Evolutionary conservation across 768 basidiomycete species (phyloP), one percentile per base, ranked within the genome.

Genomic region (Cubamyces sp.): DNA sequence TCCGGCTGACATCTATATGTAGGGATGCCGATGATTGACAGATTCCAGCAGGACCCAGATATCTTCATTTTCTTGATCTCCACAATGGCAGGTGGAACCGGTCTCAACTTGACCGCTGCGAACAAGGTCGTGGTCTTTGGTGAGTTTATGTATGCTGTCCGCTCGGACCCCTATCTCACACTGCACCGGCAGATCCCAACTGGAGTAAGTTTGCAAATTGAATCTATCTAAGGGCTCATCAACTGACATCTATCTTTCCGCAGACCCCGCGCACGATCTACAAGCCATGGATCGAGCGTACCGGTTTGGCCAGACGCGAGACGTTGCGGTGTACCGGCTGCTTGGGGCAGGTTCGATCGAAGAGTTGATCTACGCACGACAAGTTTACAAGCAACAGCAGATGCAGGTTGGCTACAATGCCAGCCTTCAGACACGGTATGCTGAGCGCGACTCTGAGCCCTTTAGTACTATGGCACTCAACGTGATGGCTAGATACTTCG

Each of bases 61-160:
- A 74, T 91, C 45, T 94, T 87, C 70, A 75, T 95, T 43, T 94
- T 96, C 72, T 77, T 96, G 54, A 94, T 97, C 57, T 95, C 93
- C 5, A 97, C 94, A 0, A 78, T 93, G 54, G 94, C 94, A 3
- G 96, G 96, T 0, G 96, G 95, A 2, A 93, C 92, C 5, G 95
- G 95, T 2, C 76, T 97, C 47, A 97, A 96, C 70, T 75, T 97
- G 49, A 94, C 92, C 16, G 90, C 90, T 3, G 95, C 96, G 3
- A 98, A 98, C 71, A 95, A 92, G 75, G 96, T 97, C 21, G 91
- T 95, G 26, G 91, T 95, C 43, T 94, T 96, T 71, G 91, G 89
- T 88, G 64, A 67, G 84, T 60, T 23, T 28, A 46, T 23, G 54
- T 48, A 42, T 26, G 21, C 1, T 5, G 9, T 34, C 43, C 47